A percentile compares a stretch with the other conserved stretches of the same genome.
phyloP scores from a whole-genome alignment of 2,329 filamentous ascomycete species.

The Microcyclospora tardicrescens region DNA sequence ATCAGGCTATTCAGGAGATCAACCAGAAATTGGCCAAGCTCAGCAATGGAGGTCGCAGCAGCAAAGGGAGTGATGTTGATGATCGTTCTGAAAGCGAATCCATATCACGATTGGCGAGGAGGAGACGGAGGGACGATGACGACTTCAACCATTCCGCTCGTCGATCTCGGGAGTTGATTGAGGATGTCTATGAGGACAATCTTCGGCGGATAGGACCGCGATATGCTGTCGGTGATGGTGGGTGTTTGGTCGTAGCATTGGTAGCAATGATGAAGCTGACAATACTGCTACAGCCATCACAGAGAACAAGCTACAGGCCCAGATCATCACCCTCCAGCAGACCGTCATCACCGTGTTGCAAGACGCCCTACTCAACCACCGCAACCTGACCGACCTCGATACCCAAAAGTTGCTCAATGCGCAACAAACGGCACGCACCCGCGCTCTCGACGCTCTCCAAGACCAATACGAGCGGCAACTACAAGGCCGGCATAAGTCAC shows the following conservation, averaged over 20 bases:
- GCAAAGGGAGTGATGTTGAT: slow-evolving; percentile 4
- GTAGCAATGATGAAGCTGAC: slow-evolving; percentile 5
- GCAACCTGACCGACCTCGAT: slow-evolving; percentile 26
- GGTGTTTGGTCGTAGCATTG: no score
- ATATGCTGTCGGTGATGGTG: slow-evolving; percentile 29
- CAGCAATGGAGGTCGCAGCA: slow-evolving; percentile 5
- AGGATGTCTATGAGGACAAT: slow-evolving; percentile 11
- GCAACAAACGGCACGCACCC: slow-evolving; percentile 29
- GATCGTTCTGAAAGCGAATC: no score
- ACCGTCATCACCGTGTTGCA: slow-evolving; percentile 32
- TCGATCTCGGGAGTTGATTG: no score
- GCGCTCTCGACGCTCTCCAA: slow-evolving; percentile 26
- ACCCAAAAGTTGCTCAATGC: slow-evolving; percentile 28
- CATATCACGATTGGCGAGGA: no score
- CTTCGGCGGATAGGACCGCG: slow-evolving; percentile 20
- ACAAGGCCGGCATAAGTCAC: no score
- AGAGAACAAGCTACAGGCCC: slow-evolving; percentile 30
- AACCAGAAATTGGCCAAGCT: slow-evolving; percentile 17
- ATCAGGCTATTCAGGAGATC: slow-evolving; percentile 12
- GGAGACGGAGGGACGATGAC: no score
- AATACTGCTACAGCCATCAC: slow-evolving; percentile 24
- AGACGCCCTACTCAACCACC: slow-evolving; percentile 30
- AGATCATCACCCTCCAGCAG: slow-evolving; percentile 31
- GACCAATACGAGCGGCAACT: slow-evolving; percentile 12
- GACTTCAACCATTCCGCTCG: no score